Evolutionary conservation across 768 basidiomycete genomes (phyloP).

Genomic region (Xerocomus potaroensis): DNA sequence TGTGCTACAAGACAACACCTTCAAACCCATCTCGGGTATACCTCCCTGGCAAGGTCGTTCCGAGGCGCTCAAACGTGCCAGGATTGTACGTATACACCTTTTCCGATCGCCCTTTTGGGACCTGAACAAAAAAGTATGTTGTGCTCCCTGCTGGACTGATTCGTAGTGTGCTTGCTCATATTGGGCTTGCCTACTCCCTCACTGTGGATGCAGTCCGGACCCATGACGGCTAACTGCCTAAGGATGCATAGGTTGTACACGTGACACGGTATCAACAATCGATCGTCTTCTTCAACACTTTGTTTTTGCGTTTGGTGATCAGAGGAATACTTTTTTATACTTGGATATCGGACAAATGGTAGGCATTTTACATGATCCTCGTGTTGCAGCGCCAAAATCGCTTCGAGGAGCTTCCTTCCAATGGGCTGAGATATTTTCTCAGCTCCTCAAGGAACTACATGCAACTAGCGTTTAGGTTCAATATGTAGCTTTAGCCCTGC

Average conservation of each 20-base stretch:
- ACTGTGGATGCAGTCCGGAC: constrained; percentile 62
- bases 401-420: constrained; percentile 61
- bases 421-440: constrained; percentile 65
- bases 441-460: constrained; percentile 74
- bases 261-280: no score
- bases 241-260: constrained; percentile 51
- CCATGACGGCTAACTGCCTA: constrained; percentile 60
- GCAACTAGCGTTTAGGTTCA: background rate
- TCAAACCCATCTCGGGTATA: constrained; percentile 78
- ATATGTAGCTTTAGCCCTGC: constrained; percentile 1
- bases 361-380: constrained; percentile 60
- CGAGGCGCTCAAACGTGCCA: constrained; percentile 68
- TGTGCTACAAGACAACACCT: constrained; percentile 87
- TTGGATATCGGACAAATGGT: no score
- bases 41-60: constrained; percentile 77
- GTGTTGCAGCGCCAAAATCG: constrained; percentile 68
- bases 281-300: no score
- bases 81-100: constrained; percentile 50
- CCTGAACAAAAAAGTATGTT: constrained; percentile 79
- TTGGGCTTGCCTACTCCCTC: constrained; percentile 78
- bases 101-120: background rate
- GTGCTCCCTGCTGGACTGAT: constrained; percentile 82
- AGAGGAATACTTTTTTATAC: no score
- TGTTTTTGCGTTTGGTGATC: no score
- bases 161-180: constrained; percentile 70